These are phyloP conservation scores for Ulota crispa DNA, from an alignment of 225 moss, liverwort and hornwort species.

Conservation along the genomic window DNA sequence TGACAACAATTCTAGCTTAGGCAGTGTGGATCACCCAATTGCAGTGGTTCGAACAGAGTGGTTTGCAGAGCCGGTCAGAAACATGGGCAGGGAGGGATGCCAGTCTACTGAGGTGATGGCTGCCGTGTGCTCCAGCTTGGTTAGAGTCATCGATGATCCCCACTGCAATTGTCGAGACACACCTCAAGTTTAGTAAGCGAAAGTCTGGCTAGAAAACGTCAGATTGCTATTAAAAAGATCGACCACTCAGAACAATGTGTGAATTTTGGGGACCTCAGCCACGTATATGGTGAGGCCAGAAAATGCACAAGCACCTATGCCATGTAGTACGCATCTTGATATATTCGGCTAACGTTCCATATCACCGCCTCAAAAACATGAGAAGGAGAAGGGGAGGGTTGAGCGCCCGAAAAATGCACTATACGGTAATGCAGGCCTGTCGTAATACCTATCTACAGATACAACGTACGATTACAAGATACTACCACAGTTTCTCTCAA, in stretches of 20 bases:
- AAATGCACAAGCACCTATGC: neutral
- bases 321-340: neutral
- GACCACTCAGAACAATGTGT: neutral
- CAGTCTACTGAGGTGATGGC: constrained; percentile 82
- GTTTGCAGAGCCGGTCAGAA: constrained; percentile 72
- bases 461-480: neutral
- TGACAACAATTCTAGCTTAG: neutral
- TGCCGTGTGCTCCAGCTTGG: constrained; percentile 64
- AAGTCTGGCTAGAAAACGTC: neutral
- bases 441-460: neutral
- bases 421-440: neutral
- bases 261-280: neutral
- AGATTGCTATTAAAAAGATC: neutral
- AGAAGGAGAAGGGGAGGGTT: neutral
- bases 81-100: constrained; percentile 79
- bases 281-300: neutral
- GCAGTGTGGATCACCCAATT: constrained; percentile 27
- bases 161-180: constrained; percentile 50
- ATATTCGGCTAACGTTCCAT: neutral
- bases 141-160: constrained; percentile 52
- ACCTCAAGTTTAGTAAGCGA: neutral
- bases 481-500: neutral
- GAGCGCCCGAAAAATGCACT: neutral
- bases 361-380: neutral
- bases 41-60: constrained; percentile 76